Evolutionary conservation across 352 stramenopile species (phyloP).

Genomic region (Globisporangium apiculatum): DNA sequence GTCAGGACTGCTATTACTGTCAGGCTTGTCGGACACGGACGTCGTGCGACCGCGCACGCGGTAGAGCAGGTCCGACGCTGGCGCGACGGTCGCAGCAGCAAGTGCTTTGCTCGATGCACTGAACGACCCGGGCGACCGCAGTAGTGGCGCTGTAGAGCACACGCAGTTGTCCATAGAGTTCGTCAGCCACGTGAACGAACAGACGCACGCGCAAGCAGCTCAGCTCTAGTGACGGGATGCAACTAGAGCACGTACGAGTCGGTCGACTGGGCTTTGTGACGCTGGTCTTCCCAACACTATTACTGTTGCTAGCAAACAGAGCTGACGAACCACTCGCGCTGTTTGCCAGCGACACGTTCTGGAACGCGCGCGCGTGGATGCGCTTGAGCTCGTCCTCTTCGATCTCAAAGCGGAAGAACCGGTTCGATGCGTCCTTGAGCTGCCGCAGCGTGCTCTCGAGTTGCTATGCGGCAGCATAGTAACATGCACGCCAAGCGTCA

Average conservation of each 20-base stretch:
- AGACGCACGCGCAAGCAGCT: too few species aligned
- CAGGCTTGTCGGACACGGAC: constrained; percentile 11
- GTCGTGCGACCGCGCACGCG: constrained; percentile 42
- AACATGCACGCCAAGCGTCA: not conserved
- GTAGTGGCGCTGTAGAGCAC: constrained; percentile 1
- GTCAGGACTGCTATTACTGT: constrained; percentile 15
- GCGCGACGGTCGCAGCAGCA: not conserved
- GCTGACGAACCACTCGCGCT: not conserved
- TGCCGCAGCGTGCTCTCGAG: constrained; percentile 57
- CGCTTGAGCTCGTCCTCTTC: constrained; percentile 88
- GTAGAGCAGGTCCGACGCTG: constrained; percentile 46
- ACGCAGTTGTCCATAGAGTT: not conserved
- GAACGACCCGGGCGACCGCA: constrained; percentile 25
- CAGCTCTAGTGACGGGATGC: not conserved
- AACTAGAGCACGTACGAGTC: constrained; percentile 9
- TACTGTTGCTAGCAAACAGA: not conserved
- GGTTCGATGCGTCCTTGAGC: constrained; percentile 69
- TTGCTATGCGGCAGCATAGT: constrained; percentile 21
- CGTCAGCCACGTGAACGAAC: too few species aligned
- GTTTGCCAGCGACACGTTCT: constrained; percentile 1
- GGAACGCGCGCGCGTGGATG: constrained; percentile 53
- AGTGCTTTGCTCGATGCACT: constrained; percentile 6
- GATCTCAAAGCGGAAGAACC: constrained; percentile 93
- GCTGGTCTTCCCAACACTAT: not conserved
- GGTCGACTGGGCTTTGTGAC: constrained; percentile 17